Evolutionary conservation across 2,329 filamentous ascomycete species (phyloP), one percentile per base, ranked within the genome.

Genomic region (Epichloe festucae): DNA sequence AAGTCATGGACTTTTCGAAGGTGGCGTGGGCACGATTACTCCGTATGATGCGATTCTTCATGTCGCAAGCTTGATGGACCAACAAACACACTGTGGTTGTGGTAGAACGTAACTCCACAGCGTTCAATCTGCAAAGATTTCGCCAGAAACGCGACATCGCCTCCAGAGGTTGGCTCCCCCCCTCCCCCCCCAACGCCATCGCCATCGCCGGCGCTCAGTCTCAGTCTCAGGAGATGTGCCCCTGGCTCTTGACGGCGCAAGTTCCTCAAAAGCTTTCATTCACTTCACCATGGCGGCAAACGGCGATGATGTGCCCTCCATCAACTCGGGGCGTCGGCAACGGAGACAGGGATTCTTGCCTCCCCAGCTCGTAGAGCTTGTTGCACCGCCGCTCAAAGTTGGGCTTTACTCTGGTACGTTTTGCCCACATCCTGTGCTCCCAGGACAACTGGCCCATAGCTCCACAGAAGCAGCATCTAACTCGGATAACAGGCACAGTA

Each of bases 351-450:
- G 69, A 4, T 49, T 73, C 10, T 58, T 75, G 21, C 67, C 74
- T 14, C 69, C 70, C 5, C 70, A 72, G 48, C 54, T 76, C 6
- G 56, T 67, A 6, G 70, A 74, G 1, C 66, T 78, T 8, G 57
- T 79, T 17, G 61, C 65, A 8, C 73, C 75, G 19, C 74, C 81
- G 21, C 62, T 84, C 47, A 77, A 81, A 59, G 71, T 82, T 52
- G 83, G 82, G 31, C 72, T 72, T n/a, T 64, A 75, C 51, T 72
- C 74, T 51, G 83, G 83, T 85, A 55, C 45, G 59, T 46, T 31
- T 36, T 49, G 31, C 43, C 38, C 27, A 31, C 8, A 10, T 31
- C 27, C 27, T 8, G 4, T 31, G 27, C 27, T 31, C 27, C 27
- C 27, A 31, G 27, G 27, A 31, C 27, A 31, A 11, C 27, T 31